phyloP scores from a whole-genome alignment of 495 filamentous ascomycete species.

The Astrothelium subdiscretum region DNA sequence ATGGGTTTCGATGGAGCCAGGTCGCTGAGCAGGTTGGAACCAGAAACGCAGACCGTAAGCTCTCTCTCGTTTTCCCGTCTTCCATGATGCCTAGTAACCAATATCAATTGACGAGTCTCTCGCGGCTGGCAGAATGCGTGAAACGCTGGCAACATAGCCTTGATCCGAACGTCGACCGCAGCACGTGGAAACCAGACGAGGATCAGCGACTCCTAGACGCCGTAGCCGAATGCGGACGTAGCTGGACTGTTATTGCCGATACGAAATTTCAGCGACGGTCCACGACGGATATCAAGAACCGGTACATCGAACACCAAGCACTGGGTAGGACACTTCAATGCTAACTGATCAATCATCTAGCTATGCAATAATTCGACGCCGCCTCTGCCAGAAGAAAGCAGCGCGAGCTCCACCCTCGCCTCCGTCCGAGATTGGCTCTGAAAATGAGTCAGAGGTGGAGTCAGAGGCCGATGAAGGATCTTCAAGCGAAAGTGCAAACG shows the following conservation, averaged over 20 bases:
- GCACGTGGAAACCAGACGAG: slow-evolving; percentile 9
- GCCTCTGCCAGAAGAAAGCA: neutral
- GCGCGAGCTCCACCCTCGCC: neutral
- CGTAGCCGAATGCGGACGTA: slow-evolving; percentile 4
- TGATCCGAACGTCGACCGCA: slow-evolving; percentile 12
- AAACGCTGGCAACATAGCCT: slow-evolving; percentile 12
- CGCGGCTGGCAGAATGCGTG: slow-evolving; percentile 10
- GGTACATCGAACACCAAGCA: slow-evolving; percentile 4
- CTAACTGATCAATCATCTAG: neutral
- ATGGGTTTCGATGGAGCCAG: slow-evolving; percentile 8
- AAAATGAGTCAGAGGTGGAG: neutral
- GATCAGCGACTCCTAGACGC: slow-evolving; percentile 9
- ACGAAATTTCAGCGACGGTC: slow-evolving; percentile 9
- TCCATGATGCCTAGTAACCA: neutral
- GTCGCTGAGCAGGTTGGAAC: slow-evolving; percentile 9
- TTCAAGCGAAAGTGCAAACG: neutral
- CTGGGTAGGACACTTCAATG: neutral
- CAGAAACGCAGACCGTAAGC: slow-evolving; percentile 12
- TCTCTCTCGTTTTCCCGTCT: neutral
- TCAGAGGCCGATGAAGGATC: neutral
- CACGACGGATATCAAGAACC: slow-evolving; percentile 13
- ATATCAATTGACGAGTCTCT: neutral
- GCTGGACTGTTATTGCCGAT: slow-evolving; percentile 7
- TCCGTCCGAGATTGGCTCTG: neutral
- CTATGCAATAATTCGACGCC: neutral